A percentile compares a stretch with the other conserved stretches of the same genome.
Evolutionary conservation across 2,329 filamentous ascomycete species (phyloP).

Genomic region (Lojkania enalia): DNA sequence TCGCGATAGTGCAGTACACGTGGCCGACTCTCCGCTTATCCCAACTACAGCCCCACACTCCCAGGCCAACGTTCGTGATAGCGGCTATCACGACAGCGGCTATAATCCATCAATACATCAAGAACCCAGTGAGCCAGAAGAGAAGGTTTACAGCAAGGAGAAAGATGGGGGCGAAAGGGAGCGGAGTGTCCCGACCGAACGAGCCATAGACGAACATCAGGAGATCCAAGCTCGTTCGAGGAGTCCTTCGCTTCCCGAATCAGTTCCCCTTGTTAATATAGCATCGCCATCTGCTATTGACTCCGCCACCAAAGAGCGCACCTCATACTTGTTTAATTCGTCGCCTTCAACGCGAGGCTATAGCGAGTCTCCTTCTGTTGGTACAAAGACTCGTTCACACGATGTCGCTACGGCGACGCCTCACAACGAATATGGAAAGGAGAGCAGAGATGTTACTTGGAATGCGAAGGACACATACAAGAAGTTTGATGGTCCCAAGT

Average conservation of each 20-base stretch:
- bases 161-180: slow-evolving; percentile 25
- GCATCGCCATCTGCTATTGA: slow-evolving; percentile 34
- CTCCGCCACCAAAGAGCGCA: slow-evolving; percentile 40
- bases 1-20: slow-evolving; percentile 52
- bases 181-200: not conserved
- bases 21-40: slow-evolving; percentile 49
- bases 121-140: slow-evolving; percentile 19
- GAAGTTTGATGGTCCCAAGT: not conserved
- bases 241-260: slow-evolving; percentile 36
- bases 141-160: slow-evolving; percentile 17
- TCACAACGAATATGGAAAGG: slow-evolving; percentile 2
- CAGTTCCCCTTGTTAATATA: slow-evolving; percentile 14
- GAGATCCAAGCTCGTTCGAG: slow-evolving; percentile 10
- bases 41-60: slow-evolving; percentile 29
- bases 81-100: slow-evolving; percentile 45
- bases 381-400: slow-evolving; percentile 22
- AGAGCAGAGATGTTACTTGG: slow-evolving; percentile 14
- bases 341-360: slow-evolving; percentile 42
- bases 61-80: slow-evolving; percentile 45
- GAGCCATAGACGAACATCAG: slow-evolving; percentile 12
- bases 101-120: slow-evolving; percentile 19
- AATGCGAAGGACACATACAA: slow-evolving; percentile 11
- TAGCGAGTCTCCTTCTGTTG: slow-evolving; percentile 29
- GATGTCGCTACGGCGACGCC: slow-evolving; percentile 11
- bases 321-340: slow-evolving; percentile 42